These are phyloP conservation scores for Corinectria fuckeliana DNA, from an alignment of 2,329 filamentous ascomycete genomes.

Conservation along the genomic window DNA sequence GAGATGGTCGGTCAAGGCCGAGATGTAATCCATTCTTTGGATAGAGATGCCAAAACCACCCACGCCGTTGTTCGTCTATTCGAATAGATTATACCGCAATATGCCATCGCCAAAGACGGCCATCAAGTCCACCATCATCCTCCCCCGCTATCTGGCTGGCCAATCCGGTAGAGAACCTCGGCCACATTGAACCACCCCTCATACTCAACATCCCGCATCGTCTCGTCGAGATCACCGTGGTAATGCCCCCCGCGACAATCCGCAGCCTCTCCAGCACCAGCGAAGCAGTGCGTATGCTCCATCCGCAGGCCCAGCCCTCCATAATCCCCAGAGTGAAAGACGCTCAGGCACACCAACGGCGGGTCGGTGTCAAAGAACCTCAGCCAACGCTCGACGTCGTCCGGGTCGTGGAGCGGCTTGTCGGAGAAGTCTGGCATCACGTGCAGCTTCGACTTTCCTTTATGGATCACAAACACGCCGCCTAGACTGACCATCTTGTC, in stretches of 20 bases:
- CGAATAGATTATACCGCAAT: too few relatives aligned
- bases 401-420: constrained; percentile 38
- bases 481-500: constrained; percentile 47
- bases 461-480: constrained; percentile 49
- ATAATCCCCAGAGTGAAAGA: constrained; percentile 50
- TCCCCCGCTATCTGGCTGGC: constrained; percentile 30
- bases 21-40: too few relatives aligned
- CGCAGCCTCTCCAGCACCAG: constrained; percentile 28
- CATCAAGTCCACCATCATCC: too few relatives aligned
- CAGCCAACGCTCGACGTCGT: constrained; percentile 47
- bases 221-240: constrained; percentile 47
- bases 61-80: too few relatives aligned
- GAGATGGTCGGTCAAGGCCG: too few relatives aligned
- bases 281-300: constrained; percentile 57
- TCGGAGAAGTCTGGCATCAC: constrained; percentile 54
- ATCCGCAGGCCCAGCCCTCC: constrained; percentile 47
- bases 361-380: constrained; percentile 46
- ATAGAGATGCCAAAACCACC: too few relatives aligned
- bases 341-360: constrained; percentile 48
- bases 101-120: too few relatives aligned
- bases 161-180: constrained; percentile 48
- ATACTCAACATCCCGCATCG: constrained; percentile 48
- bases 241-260: constrained; percentile 51
- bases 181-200: constrained; percentile 55
- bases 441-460: constrained; percentile 47